These are phyloP conservation scores for Pinus tabuliformis DNA, from an alignment of 75 land plant genomes.

Conservation along the genomic window DNA sequence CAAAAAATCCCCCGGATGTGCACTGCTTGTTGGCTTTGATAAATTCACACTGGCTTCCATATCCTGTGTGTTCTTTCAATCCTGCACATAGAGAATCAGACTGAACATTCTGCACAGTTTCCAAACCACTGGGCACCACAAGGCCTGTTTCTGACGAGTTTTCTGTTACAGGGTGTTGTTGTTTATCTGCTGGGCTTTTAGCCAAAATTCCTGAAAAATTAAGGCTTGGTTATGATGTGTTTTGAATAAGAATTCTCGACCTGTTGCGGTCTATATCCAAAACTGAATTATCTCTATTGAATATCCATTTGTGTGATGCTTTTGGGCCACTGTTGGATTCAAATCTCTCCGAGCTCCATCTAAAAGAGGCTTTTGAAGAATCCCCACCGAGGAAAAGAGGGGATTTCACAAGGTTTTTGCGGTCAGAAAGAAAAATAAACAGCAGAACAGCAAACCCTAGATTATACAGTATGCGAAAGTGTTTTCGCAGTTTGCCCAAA, in stretches of 20 bases:
- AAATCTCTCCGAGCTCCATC: no score
- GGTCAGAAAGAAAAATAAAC: slow-evolving; percentile 2
- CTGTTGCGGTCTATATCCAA: neutral
- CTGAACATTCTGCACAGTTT: neutral
- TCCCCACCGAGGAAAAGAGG: neutral
- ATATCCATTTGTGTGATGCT: neutral
- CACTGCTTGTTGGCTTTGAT: slow-evolving; percentile 57
- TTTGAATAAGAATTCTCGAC: neutral
- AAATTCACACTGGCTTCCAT: slow-evolving; percentile 48
- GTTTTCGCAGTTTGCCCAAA: neutral
- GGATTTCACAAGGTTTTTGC: neutral
- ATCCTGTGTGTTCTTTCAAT: slow-evolving; percentile 47
- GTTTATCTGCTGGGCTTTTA: neutral
- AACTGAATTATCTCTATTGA: neutral
- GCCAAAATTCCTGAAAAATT: neutral
- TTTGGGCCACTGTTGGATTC: no score
- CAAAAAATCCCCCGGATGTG: slow-evolving; percentile 59
- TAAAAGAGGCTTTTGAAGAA: no score
- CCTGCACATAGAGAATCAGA: slow-evolving; percentile 39
- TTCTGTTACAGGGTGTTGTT: neutral
- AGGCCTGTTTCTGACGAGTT: neutral
- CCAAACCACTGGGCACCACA: neutral
- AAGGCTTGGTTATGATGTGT: no score
- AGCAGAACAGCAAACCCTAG: slow-evolving; percentile 7
- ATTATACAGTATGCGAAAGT: neutral